Evolutionary conservation across 129 eudicot genomes (phyloP).

Genomic region (Glebionis coronaria): DNA sequence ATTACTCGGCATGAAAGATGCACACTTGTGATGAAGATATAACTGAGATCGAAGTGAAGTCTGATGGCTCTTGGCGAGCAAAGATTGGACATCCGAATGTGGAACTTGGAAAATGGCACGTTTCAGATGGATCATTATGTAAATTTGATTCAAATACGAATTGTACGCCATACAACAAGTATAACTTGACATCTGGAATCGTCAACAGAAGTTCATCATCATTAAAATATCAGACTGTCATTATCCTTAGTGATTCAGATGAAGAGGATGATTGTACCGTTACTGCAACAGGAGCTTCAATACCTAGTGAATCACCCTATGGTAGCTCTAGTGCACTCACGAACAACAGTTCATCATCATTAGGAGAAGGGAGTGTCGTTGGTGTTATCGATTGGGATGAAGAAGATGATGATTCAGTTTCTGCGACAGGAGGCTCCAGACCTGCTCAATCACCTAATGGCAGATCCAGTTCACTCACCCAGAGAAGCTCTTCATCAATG

Average conservation of each 20-base stretch:
- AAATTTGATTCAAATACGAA: constrained; percentile 19
- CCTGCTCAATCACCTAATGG: constrained; percentile 15
- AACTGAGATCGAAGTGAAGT: constrained; percentile 60
- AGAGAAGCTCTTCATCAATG: constrained; percentile 30
- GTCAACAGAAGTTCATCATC: constrained; percentile 34
- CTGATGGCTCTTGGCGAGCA: constrained; percentile 70
- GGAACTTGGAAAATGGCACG: constrained; percentile 57
- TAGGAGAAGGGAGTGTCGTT: constrained; percentile 37
- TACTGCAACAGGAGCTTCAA: constrained; percentile 17
- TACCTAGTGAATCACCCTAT: constrained; percentile 11
- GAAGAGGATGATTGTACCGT: constrained; percentile 41
- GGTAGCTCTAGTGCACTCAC: constrained; percentile 26
- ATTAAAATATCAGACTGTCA: constrained; percentile 34
- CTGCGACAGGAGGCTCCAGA: constrained; percentile 14
- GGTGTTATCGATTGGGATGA: constrained; percentile 68
- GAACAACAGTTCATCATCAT: constrained; percentile 30
- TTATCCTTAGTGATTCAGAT: constrained; percentile 67
- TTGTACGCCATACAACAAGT: constrained; percentile 19
- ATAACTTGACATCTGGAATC: constrained; percentile 24
- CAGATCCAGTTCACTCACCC: constrained; percentile 23
- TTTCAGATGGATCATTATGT: constrained; percentile 48
- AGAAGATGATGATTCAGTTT: constrained; percentile 32
- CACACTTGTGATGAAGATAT: constrained; percentile 53
- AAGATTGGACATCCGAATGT: constrained; percentile 33
- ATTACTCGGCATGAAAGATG: constrained; percentile 36